Evolutionary conservation across 2,329 filamentous ascomycete species (phyloP).

Genomic region (Pseudocercospora macadamiae): DNA sequence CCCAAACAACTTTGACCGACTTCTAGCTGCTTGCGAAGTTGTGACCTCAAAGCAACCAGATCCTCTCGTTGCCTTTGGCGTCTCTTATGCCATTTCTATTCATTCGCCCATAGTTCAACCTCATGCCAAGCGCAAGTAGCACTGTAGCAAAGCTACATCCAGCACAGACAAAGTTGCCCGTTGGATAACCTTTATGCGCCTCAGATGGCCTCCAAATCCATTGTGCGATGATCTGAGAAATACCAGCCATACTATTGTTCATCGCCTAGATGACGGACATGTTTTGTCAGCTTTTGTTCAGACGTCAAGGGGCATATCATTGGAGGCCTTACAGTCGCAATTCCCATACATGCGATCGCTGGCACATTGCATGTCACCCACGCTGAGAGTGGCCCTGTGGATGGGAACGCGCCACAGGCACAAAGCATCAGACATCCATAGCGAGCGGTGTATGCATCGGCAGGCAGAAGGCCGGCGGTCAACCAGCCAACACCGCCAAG

Average conservation of each 20-base stretch:
- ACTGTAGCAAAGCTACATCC: conserved; percentile 42
- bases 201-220: conserved; percentile 45
- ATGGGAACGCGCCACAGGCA: conserved; percentile 43
- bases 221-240: conserved; percentile 45
- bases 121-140: conserved; percentile 30
- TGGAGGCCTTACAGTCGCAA: no score
- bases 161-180: conserved; percentile 46
- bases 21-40: no score
- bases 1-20: no score
- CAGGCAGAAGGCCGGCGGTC: conserved; percentile 29
- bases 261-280: no score
- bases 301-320: no score
- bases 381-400: conserved; percentile 41
- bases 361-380: conserved; percentile 47
- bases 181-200: conserved; percentile 40
- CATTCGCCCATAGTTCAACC: conserved; percentile 37
- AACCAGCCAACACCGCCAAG: conserved; percentile 32
- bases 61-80: conserved; percentile 29
- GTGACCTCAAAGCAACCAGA: conserved; percentile 29
- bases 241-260: conserved; percentile 43
- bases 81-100: conserved; percentile 28
- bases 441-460: conserved; percentile 32
- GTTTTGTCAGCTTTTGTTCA: no score
- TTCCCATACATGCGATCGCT: conserved; percentile 41
- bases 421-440: conserved; percentile 45